These are phyloP conservation scores for Candida schatavii DNA, from an alignment of 805 yeast species.

Conservation along the genomic window DNA sequence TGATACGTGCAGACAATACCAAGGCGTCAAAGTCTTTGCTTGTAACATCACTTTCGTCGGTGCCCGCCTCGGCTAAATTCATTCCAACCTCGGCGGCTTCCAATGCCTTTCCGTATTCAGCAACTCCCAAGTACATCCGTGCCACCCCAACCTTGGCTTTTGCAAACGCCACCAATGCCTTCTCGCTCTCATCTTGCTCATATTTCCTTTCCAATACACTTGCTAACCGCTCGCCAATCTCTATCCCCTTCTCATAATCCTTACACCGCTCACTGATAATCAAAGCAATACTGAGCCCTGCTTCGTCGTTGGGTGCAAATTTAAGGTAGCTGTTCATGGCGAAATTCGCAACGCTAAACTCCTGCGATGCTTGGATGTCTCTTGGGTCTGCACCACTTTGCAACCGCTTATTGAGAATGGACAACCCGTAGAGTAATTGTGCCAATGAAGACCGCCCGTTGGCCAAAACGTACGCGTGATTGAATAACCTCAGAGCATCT, in stretches of 20 bases:
- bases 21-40: constrained; percentile 15
- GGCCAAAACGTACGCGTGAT: constrained; percentile 77
- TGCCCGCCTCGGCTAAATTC: constrained; percentile 40
- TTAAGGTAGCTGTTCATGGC: constrained; percentile 67
- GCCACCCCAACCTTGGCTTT: constrained; percentile 68
- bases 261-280: constrained; percentile 67
- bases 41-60: constrained; percentile 18
- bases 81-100: constrained; percentile 57
- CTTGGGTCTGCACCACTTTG: constrained; percentile 45
- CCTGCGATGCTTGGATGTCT: constrained; percentile 60
- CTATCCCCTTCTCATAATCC: constrained; percentile 53
- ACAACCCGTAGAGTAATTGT: constrained; percentile 67
- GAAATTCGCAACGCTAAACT: constrained; percentile 59
- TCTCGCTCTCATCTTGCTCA: constrained; percentile 52
- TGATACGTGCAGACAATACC: constrained; percentile 58
- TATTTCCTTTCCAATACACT: constrained; percentile 50
- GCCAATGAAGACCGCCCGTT: constrained; percentile 70
- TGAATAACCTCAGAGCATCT: constrained; percentile 57
- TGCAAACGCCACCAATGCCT: constrained; percentile 49
- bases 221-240: constrained; percentile 46
- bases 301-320: constrained; percentile 55
- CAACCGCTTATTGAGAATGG: constrained; percentile 45
- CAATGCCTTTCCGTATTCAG: constrained; percentile 55
- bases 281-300: constrained; percentile 55
- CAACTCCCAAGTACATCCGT: constrained; percentile 62